Evolutionary conservation across 2,329 filamentous ascomycete species (phyloP).

Genomic region (Neospermospora avenae): DNA sequence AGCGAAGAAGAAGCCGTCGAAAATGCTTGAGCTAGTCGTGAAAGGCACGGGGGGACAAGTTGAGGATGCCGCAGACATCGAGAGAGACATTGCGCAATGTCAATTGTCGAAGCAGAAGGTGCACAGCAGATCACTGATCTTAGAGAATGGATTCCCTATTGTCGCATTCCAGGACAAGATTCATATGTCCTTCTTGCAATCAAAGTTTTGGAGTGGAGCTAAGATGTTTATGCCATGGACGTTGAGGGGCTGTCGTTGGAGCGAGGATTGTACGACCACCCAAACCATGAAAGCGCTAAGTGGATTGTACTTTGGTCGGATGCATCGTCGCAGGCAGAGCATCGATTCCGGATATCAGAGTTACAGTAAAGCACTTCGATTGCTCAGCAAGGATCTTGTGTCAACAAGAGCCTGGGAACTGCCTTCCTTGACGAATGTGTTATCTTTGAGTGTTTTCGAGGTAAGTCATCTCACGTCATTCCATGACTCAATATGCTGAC

Average conservation of each 20-base stretch:
- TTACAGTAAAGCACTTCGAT: constrained; percentile 18
- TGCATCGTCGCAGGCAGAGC: constrained; percentile 10
- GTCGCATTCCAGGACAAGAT: background rate
- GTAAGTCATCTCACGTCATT: background rate
- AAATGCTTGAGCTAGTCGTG: too few species aligned
- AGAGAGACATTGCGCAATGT: background rate
- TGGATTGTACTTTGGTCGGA: constrained; percentile 16
- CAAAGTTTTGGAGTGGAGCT: constrained; percentile 5
- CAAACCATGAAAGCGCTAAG: constrained; percentile 18
- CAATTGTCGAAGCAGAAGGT: background rate
- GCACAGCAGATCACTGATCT: background rate
- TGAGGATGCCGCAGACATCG: background rate
- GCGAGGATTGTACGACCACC: constrained; percentile 18
- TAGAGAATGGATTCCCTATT: background rate
- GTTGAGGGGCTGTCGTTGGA: background rate
- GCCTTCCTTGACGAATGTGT: constrained; percentile 14
- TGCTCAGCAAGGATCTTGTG: constrained; percentile 14
- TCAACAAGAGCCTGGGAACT: background rate
- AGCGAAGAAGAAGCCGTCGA: background rate
- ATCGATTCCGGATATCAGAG: constrained; percentile 12
- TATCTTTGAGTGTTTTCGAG: constrained; percentile 16
- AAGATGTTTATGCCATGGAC: background rate
- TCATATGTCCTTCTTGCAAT: constrained; percentile 14
- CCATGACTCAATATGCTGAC: background rate
- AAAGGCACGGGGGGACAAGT: background rate